Evolutionary conservation across 768 basidiomycete genomes (phyloP), one percentile per base, ranked within the genome.

Genomic region (Lactarius evosmus): DNA sequence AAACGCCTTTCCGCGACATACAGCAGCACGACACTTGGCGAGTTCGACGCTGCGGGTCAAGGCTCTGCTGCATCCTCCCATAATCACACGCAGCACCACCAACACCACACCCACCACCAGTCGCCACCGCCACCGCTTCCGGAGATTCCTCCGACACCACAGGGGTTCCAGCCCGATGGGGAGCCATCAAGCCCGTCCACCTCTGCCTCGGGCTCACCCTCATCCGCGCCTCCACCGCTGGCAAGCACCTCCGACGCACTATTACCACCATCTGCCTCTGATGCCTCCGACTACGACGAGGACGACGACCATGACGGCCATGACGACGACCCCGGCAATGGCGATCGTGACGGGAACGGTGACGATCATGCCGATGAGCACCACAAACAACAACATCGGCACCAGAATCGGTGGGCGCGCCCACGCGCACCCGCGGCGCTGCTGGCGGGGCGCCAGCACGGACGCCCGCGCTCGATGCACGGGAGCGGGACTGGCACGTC

Each of bases 391-490:
- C 40, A 40, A 40, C 40, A n/a, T 41, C 8, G 19, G 46, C 46
- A 5, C 12, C 46, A 6, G 22, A 12, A 49, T 49, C 46, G 46
- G 25, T 49, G 46, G 46, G 46, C 46, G n/a, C 51, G 52, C 29
- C 25, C 44, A 7, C 41, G 36, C 7, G 8, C 41, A 1, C 34
- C 30, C 32, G n/a, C 51, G 1, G 11, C 25, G 9, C 22, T 52
- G 12, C 49, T 62, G 16, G 12, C 60, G 5, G 36, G 65, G 51
- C 56, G 40, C 19, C 53, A 34, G 6, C 58, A 57, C 22, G 50
- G 40, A 60, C 59, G 66, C 14, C 58, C 40, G n/a, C 63, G 58
- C 54, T 63, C 66, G 27, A 27, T 60, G 46, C 62, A 66, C 27
- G 66, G 66, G 17, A 54, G 63, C 16, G 54, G 54, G 8, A 63